Evolutionary conservation across 2,329 filamentous ascomycete genomes (phyloP).

Genomic region (Aspergillus uvarum): DNA sequence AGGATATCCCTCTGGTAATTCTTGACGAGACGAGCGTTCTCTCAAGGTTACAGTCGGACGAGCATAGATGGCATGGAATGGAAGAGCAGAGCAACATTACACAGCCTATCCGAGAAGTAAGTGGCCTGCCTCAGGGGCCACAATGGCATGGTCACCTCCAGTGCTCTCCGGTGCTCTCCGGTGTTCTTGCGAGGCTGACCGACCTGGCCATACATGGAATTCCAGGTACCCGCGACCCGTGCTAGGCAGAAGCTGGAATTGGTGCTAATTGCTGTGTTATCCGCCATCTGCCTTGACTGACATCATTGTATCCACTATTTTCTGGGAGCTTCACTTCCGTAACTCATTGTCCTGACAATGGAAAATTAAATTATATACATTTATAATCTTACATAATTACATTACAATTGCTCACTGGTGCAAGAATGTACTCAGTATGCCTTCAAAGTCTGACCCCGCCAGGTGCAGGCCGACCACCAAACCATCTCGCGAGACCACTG

Average conservation of each 20-base stretch:
- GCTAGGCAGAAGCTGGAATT: background rate
- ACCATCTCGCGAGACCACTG: conserved; percentile 38
- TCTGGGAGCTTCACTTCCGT: background rate
- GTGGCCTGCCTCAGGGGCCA: background rate
- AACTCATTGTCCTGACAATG: background rate
- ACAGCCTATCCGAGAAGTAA: background rate
- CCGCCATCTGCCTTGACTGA: background rate
- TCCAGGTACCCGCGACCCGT: background rate
- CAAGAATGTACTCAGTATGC: background rate
- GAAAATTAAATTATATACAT: background rate
- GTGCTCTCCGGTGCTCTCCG: background rate
- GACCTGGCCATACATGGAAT: background rate
- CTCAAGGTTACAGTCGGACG: background rate
- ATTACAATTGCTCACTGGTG: background rate
- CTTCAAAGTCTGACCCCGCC: conserved; percentile 42
- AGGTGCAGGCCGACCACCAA: conserved; percentile 41
- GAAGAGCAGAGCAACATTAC: background rate
- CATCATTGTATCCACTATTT: background rate
- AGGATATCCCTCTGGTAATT: background rate
- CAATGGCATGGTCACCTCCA: background rate
- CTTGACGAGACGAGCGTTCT: background rate
- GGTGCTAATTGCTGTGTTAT: background rate
- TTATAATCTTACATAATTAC: background rate
- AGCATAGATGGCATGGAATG: background rate
- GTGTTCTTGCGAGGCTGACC: background rate